These are phyloP conservation scores for Discostella stelligera DNA, from an alignment of 352 stramenopile species.

Conservation along the genomic window DNA sequence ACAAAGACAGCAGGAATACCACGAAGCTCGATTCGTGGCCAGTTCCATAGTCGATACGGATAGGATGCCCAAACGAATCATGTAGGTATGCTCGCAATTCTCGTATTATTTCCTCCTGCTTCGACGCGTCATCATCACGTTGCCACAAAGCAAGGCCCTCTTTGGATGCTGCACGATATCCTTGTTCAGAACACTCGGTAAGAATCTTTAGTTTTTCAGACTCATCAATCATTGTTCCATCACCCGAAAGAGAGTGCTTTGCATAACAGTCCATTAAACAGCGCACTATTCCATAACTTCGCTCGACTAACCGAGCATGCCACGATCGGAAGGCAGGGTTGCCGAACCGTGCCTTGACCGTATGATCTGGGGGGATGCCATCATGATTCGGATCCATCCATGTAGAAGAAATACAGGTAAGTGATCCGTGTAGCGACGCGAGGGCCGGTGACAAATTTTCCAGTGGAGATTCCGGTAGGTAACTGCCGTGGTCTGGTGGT, in stretches of 20 bases:
- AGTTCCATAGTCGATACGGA: constrained; percentile 97
- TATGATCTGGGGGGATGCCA: constrained; percentile 61
- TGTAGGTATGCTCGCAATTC: constrained; percentile 94
- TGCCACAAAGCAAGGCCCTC: constrained; percentile 1
- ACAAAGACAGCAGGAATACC: constrained; percentile 86
- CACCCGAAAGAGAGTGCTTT: constrained; percentile 20
- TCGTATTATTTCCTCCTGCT: constrained; percentile 71
- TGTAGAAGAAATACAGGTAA: constrained; percentile 52
- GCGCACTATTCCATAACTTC: constrained; percentile 51
- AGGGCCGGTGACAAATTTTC: constrained; percentile 61
- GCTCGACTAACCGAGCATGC: constrained; percentile 55
- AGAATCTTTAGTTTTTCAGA: constrained; percentile 21
- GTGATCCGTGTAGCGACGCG: constrained; percentile 69
- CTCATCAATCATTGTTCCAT: constrained; percentile 1
- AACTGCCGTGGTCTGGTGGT: constrained; percentile 37
- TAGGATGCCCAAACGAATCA: constrained; percentile 94
- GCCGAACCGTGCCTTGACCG: constrained; percentile 65
- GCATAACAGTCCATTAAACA: constrained; percentile 54
- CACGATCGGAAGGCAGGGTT: constrained; percentile 70
- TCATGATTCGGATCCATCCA: constrained; percentile 58
- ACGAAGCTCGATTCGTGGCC: constrained; percentile 98
- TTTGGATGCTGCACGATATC: constrained; percentile 55
- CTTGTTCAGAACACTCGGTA: constrained; percentile 48
- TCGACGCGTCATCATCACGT: constrained; percentile 1
- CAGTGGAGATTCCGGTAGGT: constrained; percentile 51